Evolutionary conservation across 169 alveolate species (phyloP).

Genomic region (Prorocentrum cordatum): DNA sequence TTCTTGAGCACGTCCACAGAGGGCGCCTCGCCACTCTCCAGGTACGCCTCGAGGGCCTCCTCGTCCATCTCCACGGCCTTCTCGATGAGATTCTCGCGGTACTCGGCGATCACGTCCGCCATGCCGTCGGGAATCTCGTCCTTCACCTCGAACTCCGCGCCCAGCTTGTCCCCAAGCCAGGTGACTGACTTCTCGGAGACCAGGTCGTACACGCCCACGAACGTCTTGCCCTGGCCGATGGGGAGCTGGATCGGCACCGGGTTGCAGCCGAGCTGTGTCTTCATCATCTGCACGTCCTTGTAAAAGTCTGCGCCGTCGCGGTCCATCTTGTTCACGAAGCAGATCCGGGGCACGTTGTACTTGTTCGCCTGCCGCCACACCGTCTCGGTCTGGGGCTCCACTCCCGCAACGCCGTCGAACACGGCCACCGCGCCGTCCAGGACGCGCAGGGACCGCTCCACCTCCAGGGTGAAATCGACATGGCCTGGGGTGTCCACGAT

Average conservation of each 20-base stretch:
- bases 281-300: slow-evolving; percentile 79
- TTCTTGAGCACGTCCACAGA: background rate
- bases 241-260: slow-evolving; percentile 79
- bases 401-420: slow-evolving; percentile 94
- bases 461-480: slow-evolving; percentile 95
- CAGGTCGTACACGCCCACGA: slow-evolving; percentile 26
- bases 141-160: slow-evolving; percentile 27
- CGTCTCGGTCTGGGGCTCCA: slow-evolving; percentile 93
- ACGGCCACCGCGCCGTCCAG: slow-evolving; percentile 89
- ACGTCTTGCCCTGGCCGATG: slow-evolving; percentile 20
- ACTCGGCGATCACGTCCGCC: slow-evolving; percentile 23
- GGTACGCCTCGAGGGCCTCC: background rate
- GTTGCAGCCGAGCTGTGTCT: slow-evolving; percentile 82
- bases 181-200: slow-evolving; percentile 10
- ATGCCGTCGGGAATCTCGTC: slow-evolving; percentile 45
- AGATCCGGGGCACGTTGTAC: slow-evolving; percentile 85
- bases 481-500: slow-evolving; percentile 98
- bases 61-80: slow-evolving; percentile 59
- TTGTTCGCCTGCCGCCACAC: slow-evolving; percentile 94
- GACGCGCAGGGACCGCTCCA: slow-evolving; percentile 89
- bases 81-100: slow-evolving; percentile 35
- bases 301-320: slow-evolving; percentile 93
- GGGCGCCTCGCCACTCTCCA: background rate
- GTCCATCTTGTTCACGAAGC: slow-evolving; percentile 90
- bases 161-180: slow-evolving; percentile 33